These are phyloP conservation scores for Alternaria novae-zelandiae DNA, from an alignment of 2,329 filamentous ascomycete species.

Conservation along the genomic window DNA sequence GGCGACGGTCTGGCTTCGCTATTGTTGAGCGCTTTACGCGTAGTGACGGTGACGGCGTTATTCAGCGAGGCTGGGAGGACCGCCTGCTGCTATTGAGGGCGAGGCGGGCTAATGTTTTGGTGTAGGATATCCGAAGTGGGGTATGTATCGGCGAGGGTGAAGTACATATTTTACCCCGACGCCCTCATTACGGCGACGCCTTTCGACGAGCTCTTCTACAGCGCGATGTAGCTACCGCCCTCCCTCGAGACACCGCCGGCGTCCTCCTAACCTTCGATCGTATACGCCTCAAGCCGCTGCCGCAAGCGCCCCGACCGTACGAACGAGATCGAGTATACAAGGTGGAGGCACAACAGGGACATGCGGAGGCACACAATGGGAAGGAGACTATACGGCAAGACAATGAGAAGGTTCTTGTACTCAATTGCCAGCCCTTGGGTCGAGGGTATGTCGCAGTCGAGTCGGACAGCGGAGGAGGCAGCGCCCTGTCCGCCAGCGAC, in stretches of 20 bases:
- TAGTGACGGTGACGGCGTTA: neutral
- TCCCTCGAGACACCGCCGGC: too few relatives aligned
- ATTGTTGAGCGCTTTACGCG: neutral
- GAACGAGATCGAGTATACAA: neutral
- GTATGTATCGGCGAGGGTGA: neutral
- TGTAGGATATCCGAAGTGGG: neutral
- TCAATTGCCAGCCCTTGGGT: neutral
- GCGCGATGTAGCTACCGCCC: neutral
- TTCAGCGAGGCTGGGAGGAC: neutral
- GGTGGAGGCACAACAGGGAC: neutral
- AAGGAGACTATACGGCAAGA: neutral
- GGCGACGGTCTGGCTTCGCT: neutral
- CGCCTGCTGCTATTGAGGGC: neutral
- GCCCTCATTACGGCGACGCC: neutral
- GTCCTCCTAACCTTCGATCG: neutral
- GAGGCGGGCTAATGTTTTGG: neutral
- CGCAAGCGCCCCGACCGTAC: neutral
- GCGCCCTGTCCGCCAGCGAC: neutral
- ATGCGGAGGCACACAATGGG: neutral
- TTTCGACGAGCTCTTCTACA: neutral
- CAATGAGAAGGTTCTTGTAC: neutral
- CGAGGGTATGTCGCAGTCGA: neutral
- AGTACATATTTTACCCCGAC: neutral
- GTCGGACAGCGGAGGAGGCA: neutral
- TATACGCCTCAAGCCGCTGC: neutral